Evolutionary conservation across 805 yeast species (phyloP).

Genomic region (Limtongozyma cylindracea): DNA sequence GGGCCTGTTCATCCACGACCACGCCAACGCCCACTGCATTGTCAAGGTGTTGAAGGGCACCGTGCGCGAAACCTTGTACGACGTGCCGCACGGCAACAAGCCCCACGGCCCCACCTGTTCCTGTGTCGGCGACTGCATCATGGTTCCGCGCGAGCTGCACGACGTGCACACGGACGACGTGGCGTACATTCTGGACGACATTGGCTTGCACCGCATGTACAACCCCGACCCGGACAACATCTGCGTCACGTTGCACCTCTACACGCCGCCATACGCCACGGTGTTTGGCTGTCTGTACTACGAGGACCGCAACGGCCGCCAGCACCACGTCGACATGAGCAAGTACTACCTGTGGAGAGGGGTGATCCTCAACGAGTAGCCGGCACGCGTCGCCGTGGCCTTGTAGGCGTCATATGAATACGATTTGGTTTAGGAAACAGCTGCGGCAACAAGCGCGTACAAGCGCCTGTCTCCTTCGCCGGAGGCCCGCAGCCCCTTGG

Average conservation of each 20-base stretch:
- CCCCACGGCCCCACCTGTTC: too few relatives aligned
- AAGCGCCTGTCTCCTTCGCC: too few relatives aligned
- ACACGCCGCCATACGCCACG: constrained; percentile 57
- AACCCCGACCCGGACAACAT: constrained; percentile 16
- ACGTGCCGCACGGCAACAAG: constrained; percentile 14
- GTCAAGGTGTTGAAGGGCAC: constrained; percentile 42
- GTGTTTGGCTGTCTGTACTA: constrained; percentile 25
- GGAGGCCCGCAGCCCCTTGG: too few relatives aligned
- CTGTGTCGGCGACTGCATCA: constrained; percentile 1
- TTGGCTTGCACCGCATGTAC: constrained; percentile 40
- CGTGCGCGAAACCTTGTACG: constrained; percentile 29
- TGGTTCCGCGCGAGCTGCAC: constrained; percentile 7
- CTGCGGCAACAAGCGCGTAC: too few relatives aligned
- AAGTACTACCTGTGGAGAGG: constrained; percentile 37
- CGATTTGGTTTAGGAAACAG: too few relatives aligned
- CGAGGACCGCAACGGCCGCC: constrained; percentile 21
- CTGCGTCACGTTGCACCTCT: constrained; percentile 43
- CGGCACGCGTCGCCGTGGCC: too few relatives aligned
- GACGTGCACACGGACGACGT: constrained; percentile 16
- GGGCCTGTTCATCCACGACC: constrained; percentile 46
- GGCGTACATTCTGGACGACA: constrained; percentile 36
- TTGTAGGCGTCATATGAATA: too few relatives aligned
- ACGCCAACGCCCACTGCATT: constrained; percentile 53
- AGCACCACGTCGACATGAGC: constrained; percentile 29
- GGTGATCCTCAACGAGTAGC: too few relatives aligned